Evolutionary conservation across 192 early-diverging fungal genomes (phyloP).

Genomic region (Coemansia sp.): DNA sequence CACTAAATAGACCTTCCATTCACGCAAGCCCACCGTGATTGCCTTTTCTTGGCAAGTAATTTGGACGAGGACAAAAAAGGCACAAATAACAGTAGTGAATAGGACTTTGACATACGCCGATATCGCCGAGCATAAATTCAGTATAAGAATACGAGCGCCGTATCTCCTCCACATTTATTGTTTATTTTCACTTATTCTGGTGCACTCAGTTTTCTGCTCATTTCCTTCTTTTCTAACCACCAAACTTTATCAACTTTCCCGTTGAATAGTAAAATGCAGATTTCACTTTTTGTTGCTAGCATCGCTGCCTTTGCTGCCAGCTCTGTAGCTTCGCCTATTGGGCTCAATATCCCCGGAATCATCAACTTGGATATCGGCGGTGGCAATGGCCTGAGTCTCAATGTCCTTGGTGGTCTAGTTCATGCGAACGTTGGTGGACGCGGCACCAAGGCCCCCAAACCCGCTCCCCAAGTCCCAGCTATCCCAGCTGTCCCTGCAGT

Average conservation of each 20-base stretch:
- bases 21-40: background rate
- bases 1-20: background rate
- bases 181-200: conserved; percentile 1
- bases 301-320: conserved; percentile 6
- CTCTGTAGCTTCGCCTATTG: conserved; percentile 9
- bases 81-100: conserved; percentile 1
- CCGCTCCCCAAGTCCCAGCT: background rate
- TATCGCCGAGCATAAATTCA: background rate
- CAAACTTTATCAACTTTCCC: background rate
- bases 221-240: background rate
- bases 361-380: conserved; percentile 25
- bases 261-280: conserved; percentile 13
- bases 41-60: background rate
- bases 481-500: background rate
- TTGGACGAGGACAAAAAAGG: background rate
- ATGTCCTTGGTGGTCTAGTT: conserved; percentile 40
- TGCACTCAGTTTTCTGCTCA: background rate
- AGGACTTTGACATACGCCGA: background rate
- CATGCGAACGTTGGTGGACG: conserved; percentile 28
- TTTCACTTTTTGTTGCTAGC: conserved; percentile 1
- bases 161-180: background rate
- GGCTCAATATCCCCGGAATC: conserved; percentile 38
- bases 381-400: conserved; percentile 20
- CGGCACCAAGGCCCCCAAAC: background rate
- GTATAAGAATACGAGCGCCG: background rate